Evolutionary conservation across 768 basidiomycete species (phyloP), one percentile per base, ranked within the genome.

Genomic region (Gloeopeniophorella convolvens): DNA sequence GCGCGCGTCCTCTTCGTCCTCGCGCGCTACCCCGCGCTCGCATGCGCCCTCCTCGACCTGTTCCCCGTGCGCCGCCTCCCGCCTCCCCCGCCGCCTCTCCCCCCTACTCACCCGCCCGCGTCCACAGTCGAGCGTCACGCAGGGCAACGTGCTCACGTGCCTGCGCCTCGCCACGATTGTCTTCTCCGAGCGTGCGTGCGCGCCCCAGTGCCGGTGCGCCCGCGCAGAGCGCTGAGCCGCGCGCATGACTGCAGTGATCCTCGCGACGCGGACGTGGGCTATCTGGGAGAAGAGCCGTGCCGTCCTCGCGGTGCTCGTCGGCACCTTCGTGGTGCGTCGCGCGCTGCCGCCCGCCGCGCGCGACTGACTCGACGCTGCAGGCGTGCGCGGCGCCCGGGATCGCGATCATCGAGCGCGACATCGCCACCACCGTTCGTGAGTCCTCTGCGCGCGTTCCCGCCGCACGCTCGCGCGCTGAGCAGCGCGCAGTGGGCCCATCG

Each of bases 181-280:
- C 11, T 27, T 5, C 20, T 28, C 52, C 18, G 55, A 54, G 18
- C 31, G 55, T 55, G 24, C 37, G 46, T 26, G 4, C 7, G 12
- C 36, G 34, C 18, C 21, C 20, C 16, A 7, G 12, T 30, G 21
- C 30, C 36, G 11, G 10, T 13, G 18, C 6, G 15, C 28, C 31
- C 35, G 39, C 10, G 5, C n/a, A n/a, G n/a, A n/a, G n/a, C n/a
- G n/a, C n/a, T n/a, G n/a, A n/a, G n/a, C n/a, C n/a, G n/a, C n/a
- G n/a, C n/a, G n/a, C n/a, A n/a, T n/a, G n/a, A n/a, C n/a, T n/a
- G n/a, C n/a, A 64, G 63, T 62, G 16, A 59, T 64, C 27, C 50
- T 65, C 12, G 63, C 56, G 15, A 55, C 54, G 23, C 51, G 63
- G 23, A 63, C 62, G n/a, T 65, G 63, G 61, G 63, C 62, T 3